Conservation (phyloP, 2,329 filamentous ascomycete species). For the Blastomyces gilchristii region DNA sequence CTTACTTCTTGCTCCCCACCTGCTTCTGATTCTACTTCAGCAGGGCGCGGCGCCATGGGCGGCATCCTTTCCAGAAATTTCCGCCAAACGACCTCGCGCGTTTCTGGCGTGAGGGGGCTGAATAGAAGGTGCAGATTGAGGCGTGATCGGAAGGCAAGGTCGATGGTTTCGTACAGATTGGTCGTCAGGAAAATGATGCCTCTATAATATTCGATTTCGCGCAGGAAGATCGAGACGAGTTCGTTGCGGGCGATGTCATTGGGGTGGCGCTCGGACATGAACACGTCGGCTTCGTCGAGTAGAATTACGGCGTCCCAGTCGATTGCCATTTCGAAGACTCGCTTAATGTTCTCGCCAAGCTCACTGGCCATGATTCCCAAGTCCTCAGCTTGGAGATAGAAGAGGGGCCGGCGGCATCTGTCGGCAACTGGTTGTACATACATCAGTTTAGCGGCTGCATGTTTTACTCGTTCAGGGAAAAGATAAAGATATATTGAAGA, state of each 20-base stretch:
- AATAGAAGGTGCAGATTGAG: conserved; percentile 42
- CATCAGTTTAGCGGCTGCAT: conserved; percentile 18
- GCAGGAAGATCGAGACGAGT: conserved; percentile 18
- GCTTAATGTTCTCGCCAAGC: conserved; percentile 18
- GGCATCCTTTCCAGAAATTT: conserved; percentile 30
- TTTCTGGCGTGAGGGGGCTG: conserved; percentile 29
- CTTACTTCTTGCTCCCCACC: background rate
- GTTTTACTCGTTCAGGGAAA: background rate
- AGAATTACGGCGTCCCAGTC: conserved; percentile 20
- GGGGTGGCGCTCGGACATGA: conserved; percentile 19
- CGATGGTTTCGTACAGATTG: conserved; percentile 25
- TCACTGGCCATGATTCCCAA: conserved; percentile 15
- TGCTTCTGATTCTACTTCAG: background rate
- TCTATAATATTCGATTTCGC: conserved; percentile 20
- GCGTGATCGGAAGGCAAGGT: conserved; percentile 33
- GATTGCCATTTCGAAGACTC: conserved; percentile 21
- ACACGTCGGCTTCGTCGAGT: conserved; percentile 33
- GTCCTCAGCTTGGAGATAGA: conserved; percentile 14
- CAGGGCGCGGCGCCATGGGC: conserved; percentile 27
- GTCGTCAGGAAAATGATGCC: conserved; percentile 26
- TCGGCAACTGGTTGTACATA: conserved; percentile 11
- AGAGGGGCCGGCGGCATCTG: conserved; percentile 8
- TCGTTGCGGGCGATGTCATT: conserved; percentile 15
- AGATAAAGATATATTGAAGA: background rate
- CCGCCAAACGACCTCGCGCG: conserved; percentile 36